Evolutionary conservation across 805 yeast species (phyloP), one percentile per base, ranked within the genome.

Genomic region (Kodamaea nitidulidarum): DNA sequence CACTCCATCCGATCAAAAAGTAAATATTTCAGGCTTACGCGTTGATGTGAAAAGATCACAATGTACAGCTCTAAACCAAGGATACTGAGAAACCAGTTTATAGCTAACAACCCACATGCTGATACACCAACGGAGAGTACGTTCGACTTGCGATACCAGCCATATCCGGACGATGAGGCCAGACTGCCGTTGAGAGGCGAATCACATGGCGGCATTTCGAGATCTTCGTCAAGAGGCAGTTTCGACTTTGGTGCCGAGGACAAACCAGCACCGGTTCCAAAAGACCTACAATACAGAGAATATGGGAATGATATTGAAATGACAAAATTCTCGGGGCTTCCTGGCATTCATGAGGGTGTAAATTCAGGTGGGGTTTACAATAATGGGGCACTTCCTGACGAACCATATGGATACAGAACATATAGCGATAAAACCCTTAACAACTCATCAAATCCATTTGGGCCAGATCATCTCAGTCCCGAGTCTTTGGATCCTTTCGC

Each of bases 281-380:
- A 27, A 12, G 31, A 27, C 31, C 6, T 14, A 15, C 4, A 27
- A 7, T 12, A 27, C 16, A 15, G n/a, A n/a, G n/a, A n/a, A n/a
- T n/a, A n/a, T n/a, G n/a, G n/a, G n/a, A n/a, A 37, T 32, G 36
- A 31, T 15, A 31, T 24, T 20, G 40, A 38, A 17, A 38, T 38
- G 40, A n/a, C n/a, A n/a, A n/a, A n/a, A n/a, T n/a, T n/a, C n/a
- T n/a, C n/a, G n/a, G n/a, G n/a, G n/a, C n/a, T n/a, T n/a, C n/a
- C n/a, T n/a, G n/a, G n/a, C n/a, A n/a, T n/a, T n/a, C n/a, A n/a
- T n/a, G n/a, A n/a, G n/a, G n/a, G n/a, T n/a, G n/a, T 20, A 20
- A 6, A 20, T 8, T 20, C 22, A 20, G 22, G 22, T 8, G 22
- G 22, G 22, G n/a, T n/a, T n/a, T n/a, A n/a, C n/a, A n/a, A n/a